These are phyloP conservation scores for Aspergillus affinis DNA, from an alignment of 495 filamentous ascomycete species.

Conservation along the genomic window DNA sequence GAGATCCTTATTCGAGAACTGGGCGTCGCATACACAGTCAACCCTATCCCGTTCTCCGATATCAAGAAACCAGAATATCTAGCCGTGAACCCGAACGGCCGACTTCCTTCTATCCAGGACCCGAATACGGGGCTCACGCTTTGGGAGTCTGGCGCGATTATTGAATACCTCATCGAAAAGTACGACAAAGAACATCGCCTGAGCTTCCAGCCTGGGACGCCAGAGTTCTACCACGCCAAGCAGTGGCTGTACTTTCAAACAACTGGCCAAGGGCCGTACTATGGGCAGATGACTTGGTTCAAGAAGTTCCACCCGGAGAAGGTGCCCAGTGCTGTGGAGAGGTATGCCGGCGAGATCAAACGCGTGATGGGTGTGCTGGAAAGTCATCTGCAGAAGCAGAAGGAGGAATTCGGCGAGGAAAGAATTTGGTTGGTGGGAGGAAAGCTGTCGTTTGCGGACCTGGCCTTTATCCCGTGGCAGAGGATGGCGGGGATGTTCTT, in stretches of 20 bases:
- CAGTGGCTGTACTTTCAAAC: slow-evolving; percentile 49
- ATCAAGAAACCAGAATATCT: neutral
- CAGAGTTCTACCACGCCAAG: slow-evolving; percentile 9
- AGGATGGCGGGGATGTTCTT: slow-evolving; percentile 4
- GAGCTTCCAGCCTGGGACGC: slow-evolving; percentile 4
- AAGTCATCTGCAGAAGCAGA: slow-evolving; percentile 13
- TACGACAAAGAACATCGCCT: slow-evolving; percentile 1
- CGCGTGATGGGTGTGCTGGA: slow-evolving; percentile 45
- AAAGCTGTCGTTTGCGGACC: slow-evolving; percentile 31
- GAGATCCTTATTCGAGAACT: slow-evolving; percentile 1
- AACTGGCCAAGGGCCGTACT: slow-evolving; percentile 50
- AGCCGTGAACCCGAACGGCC: slow-evolving; percentile 61
- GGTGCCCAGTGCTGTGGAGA: slow-evolving; percentile 38
- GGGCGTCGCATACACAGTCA: neutral
- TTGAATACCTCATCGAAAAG: slow-evolving; percentile 1
- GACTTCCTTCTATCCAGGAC: slow-evolving; percentile 53
- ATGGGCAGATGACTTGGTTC: slow-evolving; percentile 47
- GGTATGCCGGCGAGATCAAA: slow-evolving; percentile 42
- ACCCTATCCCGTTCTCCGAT: neutral
- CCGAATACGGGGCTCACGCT: slow-evolving; percentile 57
- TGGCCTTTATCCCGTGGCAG: slow-evolving; percentile 32
- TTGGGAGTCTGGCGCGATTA: slow-evolving; percentile 65
- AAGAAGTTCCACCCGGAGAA: slow-evolving; percentile 35
- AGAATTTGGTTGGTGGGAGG: slow-evolving; percentile 25
- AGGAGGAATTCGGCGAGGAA: slow-evolving; percentile 5